These are phyloP conservation scores for Edaphochlamys debaryana DNA, from an alignment of 139 green algal genomes.

Conservation along the genomic window DNA sequence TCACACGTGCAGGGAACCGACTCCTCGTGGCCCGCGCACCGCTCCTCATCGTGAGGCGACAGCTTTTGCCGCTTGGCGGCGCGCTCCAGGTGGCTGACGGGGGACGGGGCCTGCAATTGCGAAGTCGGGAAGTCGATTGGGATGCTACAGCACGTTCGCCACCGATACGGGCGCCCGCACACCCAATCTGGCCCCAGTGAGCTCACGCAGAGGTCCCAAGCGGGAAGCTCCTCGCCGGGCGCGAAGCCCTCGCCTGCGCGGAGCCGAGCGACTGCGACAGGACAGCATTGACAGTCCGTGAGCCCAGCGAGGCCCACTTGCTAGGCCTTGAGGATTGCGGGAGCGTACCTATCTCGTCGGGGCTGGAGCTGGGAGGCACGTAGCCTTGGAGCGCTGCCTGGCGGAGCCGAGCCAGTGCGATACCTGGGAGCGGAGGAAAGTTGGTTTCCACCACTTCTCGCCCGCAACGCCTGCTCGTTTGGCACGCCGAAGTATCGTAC, in stretches of 20 bases:
- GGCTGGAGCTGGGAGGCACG: constrained; percentile 5
- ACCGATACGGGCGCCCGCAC: not conserved
- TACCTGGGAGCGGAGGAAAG: not conserved
- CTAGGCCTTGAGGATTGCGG: not conserved
- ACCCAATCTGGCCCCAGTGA: too few relatives aligned
- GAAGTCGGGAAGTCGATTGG: not conserved
- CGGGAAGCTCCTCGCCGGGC: constrained; percentile 4
- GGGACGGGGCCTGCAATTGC: not conserved
- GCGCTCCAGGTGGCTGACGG: not conserved
- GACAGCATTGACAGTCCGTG: not conserved
- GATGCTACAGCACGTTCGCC: constrained; percentile 17
- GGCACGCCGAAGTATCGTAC: too few relatives aligned
- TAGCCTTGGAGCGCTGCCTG: constrained; percentile 25
- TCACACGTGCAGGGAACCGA: too few relatives aligned
- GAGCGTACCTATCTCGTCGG: constrained; percentile 21
- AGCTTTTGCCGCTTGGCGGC: not conserved
- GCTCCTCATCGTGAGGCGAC: too few relatives aligned
- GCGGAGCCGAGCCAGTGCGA: constrained; percentile 1
- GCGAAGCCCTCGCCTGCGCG: constrained; percentile 34
- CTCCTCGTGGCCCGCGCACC: too few relatives aligned
- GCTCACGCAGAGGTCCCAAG: constrained; percentile 25
- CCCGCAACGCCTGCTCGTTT: too few relatives aligned
- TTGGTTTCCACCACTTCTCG: too few relatives aligned
- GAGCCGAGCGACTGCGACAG: constrained; percentile 35
- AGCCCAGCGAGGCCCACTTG: not conserved